A percentile compares a stretch with the other conserved stretches of the same genome.
phyloP scores from a whole-genome alignment of 148 eudicot species.

The Chenopodium suecicum region DNA sequence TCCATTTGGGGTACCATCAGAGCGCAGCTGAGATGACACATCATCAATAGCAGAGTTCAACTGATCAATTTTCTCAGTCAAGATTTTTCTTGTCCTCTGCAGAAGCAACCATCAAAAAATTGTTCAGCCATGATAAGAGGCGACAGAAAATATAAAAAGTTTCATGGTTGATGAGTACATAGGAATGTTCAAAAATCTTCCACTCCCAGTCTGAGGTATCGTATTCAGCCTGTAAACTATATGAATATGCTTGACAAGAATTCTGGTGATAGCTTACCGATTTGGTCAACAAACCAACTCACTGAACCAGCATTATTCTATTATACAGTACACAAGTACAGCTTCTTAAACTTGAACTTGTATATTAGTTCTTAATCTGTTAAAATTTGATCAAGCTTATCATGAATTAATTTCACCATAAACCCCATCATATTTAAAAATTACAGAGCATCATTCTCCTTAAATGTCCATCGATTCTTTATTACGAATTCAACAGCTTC shows the following conservation, averaged over 20 bases:
- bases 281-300: neutral
- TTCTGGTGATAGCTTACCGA: neutral
- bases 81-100: conserved; percentile 70
- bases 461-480: neutral
- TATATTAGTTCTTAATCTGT: too few species aligned
- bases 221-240: neutral
- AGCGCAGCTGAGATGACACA: conserved; percentile 56
- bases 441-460: neutral
- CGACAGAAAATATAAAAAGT: neutral
- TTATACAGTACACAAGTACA: too few species aligned
- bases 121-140: neutral
- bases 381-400: neutral
- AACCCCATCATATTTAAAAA: neutral
- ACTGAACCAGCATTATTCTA: too few species aligned
- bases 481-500: neutral
- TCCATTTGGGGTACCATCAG: conserved; percentile 56
- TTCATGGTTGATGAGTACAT: neutral
- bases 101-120: conserved; percentile 17
- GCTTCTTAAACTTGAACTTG: too few species aligned
- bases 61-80: conserved; percentile 78
- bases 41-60: conserved; percentile 84
- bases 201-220: neutral
- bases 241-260: neutral
- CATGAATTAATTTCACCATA: neutral
- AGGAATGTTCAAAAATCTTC: neutral